phyloP scores from a whole-genome alignment of 2,329 filamentous ascomycete species.

The Beauveria sp. region DNA sequence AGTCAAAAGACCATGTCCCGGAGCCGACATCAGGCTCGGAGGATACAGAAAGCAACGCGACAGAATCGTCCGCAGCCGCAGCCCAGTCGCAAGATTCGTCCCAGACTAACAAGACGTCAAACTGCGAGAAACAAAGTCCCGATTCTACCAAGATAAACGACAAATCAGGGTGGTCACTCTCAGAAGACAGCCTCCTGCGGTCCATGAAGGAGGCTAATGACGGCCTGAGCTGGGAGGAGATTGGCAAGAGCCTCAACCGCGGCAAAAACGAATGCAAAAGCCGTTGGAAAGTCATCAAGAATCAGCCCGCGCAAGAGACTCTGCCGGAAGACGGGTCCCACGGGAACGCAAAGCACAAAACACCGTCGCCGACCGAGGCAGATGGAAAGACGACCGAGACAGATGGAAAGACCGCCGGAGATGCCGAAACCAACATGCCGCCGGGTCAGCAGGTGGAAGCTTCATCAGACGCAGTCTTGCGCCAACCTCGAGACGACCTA shows the following conservation, averaged over 20 bases:
- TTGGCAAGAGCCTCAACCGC: background rate
- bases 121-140: background rate
- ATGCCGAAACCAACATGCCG: background rate
- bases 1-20: background rate
- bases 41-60: background rate
- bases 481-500: background rate
- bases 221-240: constrained; percentile 11
- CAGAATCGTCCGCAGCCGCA: background rate
- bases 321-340: background rate
- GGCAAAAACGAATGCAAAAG: constrained; percentile 3
- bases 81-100: background rate
- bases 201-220: constrained; percentile 26
- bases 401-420: background rate
- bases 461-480: background rate
- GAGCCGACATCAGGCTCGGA: background rate
- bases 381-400: background rate
- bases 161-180: constrained; percentile 21
- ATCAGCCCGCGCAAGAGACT: background rate
- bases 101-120: background rate
- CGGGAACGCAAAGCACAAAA: background rate
- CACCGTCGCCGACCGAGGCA: background rate
- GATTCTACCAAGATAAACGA: background rate
- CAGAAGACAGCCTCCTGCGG: constrained; percentile 27
- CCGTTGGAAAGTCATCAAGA: background rate
- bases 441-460: background rate